Evolutionary conservation across 2,329 filamentous ascomycete genomes (phyloP), one percentile per base, ranked within the genome.

Genomic region (Fusarium verticillioides): DNA sequence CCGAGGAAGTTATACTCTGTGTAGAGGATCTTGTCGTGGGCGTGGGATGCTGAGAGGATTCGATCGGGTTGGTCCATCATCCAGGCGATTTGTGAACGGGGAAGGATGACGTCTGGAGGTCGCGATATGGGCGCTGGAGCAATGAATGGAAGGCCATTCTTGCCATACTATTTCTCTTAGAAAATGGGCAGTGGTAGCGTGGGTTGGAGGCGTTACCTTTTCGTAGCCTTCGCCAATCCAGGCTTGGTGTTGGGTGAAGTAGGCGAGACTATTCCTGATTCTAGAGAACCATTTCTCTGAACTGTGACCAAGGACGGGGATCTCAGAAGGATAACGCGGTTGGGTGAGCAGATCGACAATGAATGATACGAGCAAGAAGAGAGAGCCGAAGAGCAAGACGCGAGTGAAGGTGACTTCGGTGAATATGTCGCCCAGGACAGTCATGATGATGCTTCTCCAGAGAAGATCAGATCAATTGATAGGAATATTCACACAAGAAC

Each of bases 51-150:
- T 4, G 83, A 85, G 34, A 86, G 77, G 5, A 84, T 72, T 34
- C 77, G 74, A 62, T 87, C 85, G n/a, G 85, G 85, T 70, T 85
- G 82, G 46, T 85, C 83, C 65, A 87, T 81, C 76, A 87, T 81
- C 85, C 85, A 87, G 13, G 78, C 74, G 13, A 84, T 82, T 73
- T 86, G 83, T 2, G 81, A 82, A 7, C 78, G 80, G 5, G 85
- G 85, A 8, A 87, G 77, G 56, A 87, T 81, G 43, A 87, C 82
- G 49, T 87, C 84, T 28, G 82, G 79, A 2, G 83, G 80, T 5
- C 83, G 80, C 12, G 82, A 82, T 2, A 84, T 80, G 8, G 83
- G 80, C 2, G 83, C 80, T 4, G 84, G 84, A 1, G 84, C 79
- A 19, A 86, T 79, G 57, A 86, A 87, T 2, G 85, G 78, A 49